Percentiles rank a stretch among this genome's conserved stretches.
Conservation (phyloP, 2,329 filamentous ascomycete species). For the Phaeosphaeriaceae sp. region DNA sequence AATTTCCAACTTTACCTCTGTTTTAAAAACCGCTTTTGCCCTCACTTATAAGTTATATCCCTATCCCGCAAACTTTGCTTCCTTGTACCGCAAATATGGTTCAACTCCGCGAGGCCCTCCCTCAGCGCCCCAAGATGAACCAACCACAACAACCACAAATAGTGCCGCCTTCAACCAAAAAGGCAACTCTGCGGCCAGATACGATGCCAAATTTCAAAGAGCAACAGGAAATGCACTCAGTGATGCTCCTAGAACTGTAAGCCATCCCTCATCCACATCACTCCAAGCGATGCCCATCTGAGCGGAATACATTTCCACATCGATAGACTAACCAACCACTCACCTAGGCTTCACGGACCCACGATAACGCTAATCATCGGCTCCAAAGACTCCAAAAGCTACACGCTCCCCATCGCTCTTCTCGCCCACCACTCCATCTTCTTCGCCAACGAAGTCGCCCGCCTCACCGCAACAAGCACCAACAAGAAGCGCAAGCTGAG, state of each 20-base stretch:
- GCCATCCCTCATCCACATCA: not conserved
- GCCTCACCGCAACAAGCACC: not conserved
- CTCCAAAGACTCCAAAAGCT: not conserved
- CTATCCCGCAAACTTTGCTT: no score
- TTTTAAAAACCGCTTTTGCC: no score
- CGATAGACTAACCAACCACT: not conserved
- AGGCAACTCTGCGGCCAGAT: not conserved
- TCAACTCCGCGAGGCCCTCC: no score
- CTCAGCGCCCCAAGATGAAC: no score
- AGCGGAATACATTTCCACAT: not conserved
- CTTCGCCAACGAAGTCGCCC: slow-evolving; percentile 10
- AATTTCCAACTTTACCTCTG: no score
- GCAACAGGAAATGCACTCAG: not conserved
- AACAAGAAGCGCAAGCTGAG: slow-evolving; percentile 13
- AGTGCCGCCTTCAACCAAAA: not conserved
- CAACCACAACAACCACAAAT: no score
- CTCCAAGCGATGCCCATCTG: not conserved
- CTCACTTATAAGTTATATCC: no score
- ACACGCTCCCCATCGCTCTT: slow-evolving; percentile 14
- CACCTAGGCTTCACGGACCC: slow-evolving; percentile 14
- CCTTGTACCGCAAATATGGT: no score
- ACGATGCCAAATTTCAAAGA: not conserved
- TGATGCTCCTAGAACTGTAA: slow-evolving; percentile 13
- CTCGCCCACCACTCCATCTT: slow-evolving; percentile 14
- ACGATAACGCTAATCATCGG: slow-evolving; percentile 11